Base-by-base conservation (phyloP, 1,284 basidiomycete genomes). In the Ceratobasidium theobromae region DNA sequence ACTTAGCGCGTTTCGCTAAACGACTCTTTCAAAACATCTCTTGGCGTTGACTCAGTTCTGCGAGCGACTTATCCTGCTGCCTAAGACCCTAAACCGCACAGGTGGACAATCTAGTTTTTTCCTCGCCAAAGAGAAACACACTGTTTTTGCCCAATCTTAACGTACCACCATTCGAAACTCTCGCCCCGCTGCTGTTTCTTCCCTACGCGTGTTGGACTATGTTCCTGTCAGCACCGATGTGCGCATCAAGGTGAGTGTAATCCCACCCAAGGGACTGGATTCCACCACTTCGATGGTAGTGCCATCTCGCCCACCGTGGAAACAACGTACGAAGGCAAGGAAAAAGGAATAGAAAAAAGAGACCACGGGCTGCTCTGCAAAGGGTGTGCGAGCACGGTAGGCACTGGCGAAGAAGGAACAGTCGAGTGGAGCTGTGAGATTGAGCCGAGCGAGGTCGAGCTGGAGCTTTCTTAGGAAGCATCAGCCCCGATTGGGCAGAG, bases 181-280 rank as follows among this genome's bases (percentile, higher is more conserved):
- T 1, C 70, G 71, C 8, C 48, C 45, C 21, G 40, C 54, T 3
- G 18, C 35, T 3, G 46, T 72, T 14, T 62, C 53, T 0, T 30
- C 64, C n/a, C 55, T 73, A 12, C 46, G 72, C 49, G 48, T 72
- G 9, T 64, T 66, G 33, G 72, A 73, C 28, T 69, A 70, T 23
- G 66, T 72, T 21, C 72, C 72, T 5, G 65, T 71, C 28, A 72
- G 71, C 48, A 65, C 60, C n/a, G 72, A 73, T 43, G 35, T 53
- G 14, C 69, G 62, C 14, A 60, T 73, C 67, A 72, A 71, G 52
- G 72, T 73, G 18, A 52, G 16, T 2, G 53, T 73, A 5, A 32
- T 69, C 12, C 66, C 70, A 16, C 72, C 72, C 1, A 64, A 57
- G 21, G 67, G 49, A 14, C 54, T 57, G 33, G 57, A 51, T 21